Percentiles rank a stretch among this genome's conserved stretches.
These are phyloP conservation scores for Alternaria conjuncta DNA, from an alignment of 2,329 filamentous ascomycete species.

Conservation along the genomic window DNA sequence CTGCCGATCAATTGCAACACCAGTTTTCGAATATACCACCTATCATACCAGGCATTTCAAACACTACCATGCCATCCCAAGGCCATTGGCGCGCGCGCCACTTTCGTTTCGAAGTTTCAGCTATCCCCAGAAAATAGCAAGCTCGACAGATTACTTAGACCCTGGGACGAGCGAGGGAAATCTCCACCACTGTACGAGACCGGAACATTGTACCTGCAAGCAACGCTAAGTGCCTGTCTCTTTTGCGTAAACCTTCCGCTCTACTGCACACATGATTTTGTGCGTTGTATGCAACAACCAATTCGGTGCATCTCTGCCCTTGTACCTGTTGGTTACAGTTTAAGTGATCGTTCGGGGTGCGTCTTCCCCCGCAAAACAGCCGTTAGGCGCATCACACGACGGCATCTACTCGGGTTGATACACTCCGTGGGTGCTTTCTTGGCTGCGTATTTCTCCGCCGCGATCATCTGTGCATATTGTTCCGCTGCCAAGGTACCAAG, in stretches of 20 bases:
- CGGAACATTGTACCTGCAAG: not conserved
- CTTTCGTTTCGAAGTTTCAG: not conserved
- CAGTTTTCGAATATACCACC: not conserved
- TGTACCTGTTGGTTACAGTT: not conserved
- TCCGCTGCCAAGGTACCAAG: conserved; percentile 5
- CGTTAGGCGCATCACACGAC: not conserved
- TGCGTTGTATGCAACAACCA: not conserved
- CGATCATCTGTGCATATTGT: not conserved
- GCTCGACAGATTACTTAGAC: not conserved
- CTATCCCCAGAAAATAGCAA: not conserved
- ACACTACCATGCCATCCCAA: not conserved
- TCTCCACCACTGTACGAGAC: not conserved
- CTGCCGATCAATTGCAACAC: not conserved
- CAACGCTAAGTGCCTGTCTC: not conserved
- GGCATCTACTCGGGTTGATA: not conserved
- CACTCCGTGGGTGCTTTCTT: not conserved
- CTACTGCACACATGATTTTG: not conserved
- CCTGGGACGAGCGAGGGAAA: not conserved
- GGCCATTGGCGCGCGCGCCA: not conserved
- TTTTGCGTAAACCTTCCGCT: not conserved
- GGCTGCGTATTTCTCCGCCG: conserved; percentile 4
- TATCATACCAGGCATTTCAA: not conserved
- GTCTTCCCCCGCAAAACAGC: not conserved
- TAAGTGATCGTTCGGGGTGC: not conserved
- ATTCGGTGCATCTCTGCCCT: not conserved